phyloP scores from a whole-genome alignment of 805 yeast species.

The Grigorovia jiainica region DNA sequence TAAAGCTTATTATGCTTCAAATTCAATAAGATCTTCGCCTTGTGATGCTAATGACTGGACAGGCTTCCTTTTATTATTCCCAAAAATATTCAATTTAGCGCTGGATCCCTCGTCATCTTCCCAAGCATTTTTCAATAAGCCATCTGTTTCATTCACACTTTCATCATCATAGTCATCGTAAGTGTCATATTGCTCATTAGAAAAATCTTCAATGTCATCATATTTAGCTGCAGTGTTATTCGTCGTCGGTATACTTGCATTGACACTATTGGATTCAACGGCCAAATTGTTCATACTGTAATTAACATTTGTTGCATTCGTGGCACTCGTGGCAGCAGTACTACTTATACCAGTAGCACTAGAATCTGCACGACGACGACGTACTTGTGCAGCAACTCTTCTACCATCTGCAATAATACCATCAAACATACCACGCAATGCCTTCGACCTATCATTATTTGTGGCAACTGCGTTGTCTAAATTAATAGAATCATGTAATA shows the following conservation, averaged over 20 bases:
- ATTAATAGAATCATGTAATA: conserved; percentile 60
- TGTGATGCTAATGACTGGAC: conserved; percentile 9
- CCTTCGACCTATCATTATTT: conserved; percentile 39
- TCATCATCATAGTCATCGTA: conserved; percentile 15
- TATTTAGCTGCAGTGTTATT: conserved; percentile 5
- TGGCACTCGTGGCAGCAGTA: neutral
- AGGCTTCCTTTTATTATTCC: conserved; percentile 10
- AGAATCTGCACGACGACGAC: conserved; percentile 78
- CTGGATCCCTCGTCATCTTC: conserved; percentile 19
- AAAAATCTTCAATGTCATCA: conserved; percentile 27
- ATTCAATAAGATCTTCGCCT: conserved; percentile 21
- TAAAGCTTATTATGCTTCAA: conserved; percentile 19
- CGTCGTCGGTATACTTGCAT: neutral
- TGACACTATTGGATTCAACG: neutral
- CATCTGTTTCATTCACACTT: conserved; percentile 9
- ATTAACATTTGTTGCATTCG: conserved; percentile 1
- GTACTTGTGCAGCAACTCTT: conserved; percentile 81
- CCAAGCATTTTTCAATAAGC: conserved; percentile 20
- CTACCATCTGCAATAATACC: conserved; percentile 87
- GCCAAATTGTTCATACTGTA: neutral
- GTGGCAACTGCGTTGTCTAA: conserved; percentile 43
- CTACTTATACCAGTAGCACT: conserved; percentile 34
- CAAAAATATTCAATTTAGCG: neutral
- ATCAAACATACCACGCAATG: conserved; percentile 80
- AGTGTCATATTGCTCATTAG: conserved; percentile 18